Percentiles rank a stretch among this genome's conserved stretches.
Conservation (phyloP, 306 rosid species). For the Casuarina cunninghamiana region DNA sequence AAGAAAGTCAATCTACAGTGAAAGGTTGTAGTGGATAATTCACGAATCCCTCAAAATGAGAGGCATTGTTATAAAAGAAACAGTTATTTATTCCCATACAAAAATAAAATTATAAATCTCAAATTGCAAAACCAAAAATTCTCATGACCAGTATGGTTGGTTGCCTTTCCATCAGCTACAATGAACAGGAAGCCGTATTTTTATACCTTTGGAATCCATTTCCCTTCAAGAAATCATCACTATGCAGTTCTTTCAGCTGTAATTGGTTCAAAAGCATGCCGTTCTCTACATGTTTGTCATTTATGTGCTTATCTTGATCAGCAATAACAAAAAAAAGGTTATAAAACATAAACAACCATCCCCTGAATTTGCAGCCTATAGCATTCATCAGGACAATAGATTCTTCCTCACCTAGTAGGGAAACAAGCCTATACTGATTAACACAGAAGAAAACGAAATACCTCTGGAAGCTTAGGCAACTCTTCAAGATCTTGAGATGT, state of each 20-base stretch:
- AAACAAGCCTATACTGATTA: constrained; percentile 1
- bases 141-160: not conserved
- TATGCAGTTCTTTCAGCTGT: not conserved
- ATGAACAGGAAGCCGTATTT: not conserved
- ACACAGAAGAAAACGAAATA: constrained; percentile 32
- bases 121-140: not conserved
- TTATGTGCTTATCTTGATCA: constrained; percentile 16
- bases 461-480: constrained; percentile 44
- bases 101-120: not conserved
- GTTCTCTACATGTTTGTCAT: constrained; percentile 11
- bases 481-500: constrained; percentile 36
- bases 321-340: not conserved
- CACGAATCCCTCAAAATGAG: not conserved
- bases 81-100: not conserved
- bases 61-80: constrained; percentile 4
- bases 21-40: not conserved
- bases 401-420: constrained; percentile 1
- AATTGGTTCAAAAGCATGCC: not conserved
- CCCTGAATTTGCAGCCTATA: not conserved
- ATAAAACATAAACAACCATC: not conserved
- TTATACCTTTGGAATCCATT: not conserved
- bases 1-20: not conserved
- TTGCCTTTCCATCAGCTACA: not conserved
- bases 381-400: not conserved
- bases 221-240: not conserved